A percentile compares a stretch with the other conserved stretches of the same genome.
phyloP scores from a whole-genome alignment of 768 basidiomycete species.

The Amylocystis lapponica region DNA sequence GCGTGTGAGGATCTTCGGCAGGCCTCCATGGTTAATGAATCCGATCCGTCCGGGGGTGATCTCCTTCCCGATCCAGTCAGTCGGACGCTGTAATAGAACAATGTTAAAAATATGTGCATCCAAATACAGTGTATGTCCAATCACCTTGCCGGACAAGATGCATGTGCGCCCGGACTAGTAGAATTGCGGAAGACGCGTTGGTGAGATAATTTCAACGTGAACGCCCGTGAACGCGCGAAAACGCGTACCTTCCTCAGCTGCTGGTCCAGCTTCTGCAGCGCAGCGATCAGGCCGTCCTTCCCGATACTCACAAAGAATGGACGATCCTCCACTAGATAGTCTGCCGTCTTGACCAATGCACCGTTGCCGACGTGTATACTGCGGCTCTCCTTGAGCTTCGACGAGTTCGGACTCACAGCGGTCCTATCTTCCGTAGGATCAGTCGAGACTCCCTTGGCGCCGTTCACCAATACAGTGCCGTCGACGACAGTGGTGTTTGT shows the following conservation, averaged over 20 bases:
- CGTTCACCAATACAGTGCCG: background rate
- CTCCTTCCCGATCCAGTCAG: slow-evolving; percentile 66
- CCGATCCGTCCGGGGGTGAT: slow-evolving; percentile 69
- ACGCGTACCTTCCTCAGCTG: slow-evolving; percentile 48
- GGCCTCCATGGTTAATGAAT: slow-evolving; percentile 76
- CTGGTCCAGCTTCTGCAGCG: slow-evolving; percentile 62
- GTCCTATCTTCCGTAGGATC: background rate
- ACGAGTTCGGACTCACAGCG: background rate
- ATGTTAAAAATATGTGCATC: background rate
- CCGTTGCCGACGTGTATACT: background rate
- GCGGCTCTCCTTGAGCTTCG: background rate
- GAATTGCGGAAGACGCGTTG: slow-evolving; percentile 1
- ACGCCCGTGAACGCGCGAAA: background rate
- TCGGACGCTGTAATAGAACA: slow-evolving; percentile 44
- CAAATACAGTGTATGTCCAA: background rate
- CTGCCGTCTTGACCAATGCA: slow-evolving; percentile 38
- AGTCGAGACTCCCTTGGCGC: background rate
- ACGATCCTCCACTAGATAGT: slow-evolving; percentile 49
- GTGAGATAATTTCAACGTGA: too few species aligned
- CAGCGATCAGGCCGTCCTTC: slow-evolving; percentile 60
- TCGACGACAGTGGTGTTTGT: background rate
- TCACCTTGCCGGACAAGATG: slow-evolving; percentile 60
- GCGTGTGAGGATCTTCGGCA: slow-evolving; percentile 67
- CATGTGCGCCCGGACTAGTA: slow-evolving; percentile 48
- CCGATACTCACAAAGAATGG: slow-evolving; percentile 70